phyloP scores from a whole-genome alignment of 2,329 filamentous ascomycete species.

The Phaeophleospora eucalypticola region DNA sequence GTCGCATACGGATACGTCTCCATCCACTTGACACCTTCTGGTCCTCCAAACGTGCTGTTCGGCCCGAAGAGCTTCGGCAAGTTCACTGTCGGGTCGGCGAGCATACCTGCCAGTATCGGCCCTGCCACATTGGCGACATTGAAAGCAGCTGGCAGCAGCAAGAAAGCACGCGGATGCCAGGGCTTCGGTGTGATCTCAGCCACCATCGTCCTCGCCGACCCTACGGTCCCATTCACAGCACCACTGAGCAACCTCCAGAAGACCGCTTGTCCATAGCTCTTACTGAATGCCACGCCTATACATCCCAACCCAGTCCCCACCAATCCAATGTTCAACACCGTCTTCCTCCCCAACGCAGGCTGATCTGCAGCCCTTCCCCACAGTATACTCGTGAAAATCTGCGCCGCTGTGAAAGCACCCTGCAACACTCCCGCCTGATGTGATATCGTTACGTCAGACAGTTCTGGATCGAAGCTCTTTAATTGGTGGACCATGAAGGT shows the following conservation, averaged over 20 bases:
- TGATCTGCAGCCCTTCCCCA: conserved; percentile 41
- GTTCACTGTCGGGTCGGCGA: conserved; percentile 57
- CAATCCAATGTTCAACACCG: conserved; percentile 38
- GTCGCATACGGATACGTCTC: conserved; percentile 58
- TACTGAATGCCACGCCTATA: conserved; percentile 39
- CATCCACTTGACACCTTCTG: conserved; percentile 57
- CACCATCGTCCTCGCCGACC: conserved; percentile 41
- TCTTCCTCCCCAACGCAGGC: conserved; percentile 43
- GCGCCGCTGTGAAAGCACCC: conserved; percentile 41
- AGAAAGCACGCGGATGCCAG: conserved; percentile 39
- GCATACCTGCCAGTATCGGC: conserved; percentile 56
- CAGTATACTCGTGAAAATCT: conserved; percentile 40
- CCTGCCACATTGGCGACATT: conserved; percentile 41
- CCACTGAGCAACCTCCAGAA: conserved; percentile 39
- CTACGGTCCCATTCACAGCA: conserved; percentile 41
- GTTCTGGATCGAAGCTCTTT: conserved; percentile 37
- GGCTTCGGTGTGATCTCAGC: conserved; percentile 38
- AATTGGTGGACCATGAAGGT: conserved; percentile 45
- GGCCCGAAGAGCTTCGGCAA: conserved; percentile 57
- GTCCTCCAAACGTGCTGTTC: conserved; percentile 51
- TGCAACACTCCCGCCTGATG: conserved; percentile 41
- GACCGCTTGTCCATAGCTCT: conserved; percentile 38
- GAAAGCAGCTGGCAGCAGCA: conserved; percentile 39
- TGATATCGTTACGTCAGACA: conserved; percentile 46
- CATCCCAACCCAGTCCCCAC: conserved; percentile 38